Evolutionary conservation across 345 rosid species (phyloP), one percentile per base, ranked within the genome.

Genomic region (Hibiscus tridactylites): DNA sequence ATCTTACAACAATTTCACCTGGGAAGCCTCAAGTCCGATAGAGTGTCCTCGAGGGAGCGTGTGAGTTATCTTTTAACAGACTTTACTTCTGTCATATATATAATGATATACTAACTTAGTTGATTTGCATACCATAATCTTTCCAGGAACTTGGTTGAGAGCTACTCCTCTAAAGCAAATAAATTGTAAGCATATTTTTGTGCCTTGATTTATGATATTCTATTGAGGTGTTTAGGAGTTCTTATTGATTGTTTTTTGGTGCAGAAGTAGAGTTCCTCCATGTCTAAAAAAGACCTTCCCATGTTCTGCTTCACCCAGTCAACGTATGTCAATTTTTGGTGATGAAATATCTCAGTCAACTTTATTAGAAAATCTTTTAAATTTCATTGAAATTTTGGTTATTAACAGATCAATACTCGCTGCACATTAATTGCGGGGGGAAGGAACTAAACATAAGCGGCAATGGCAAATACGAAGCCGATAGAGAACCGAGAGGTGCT

Each of bases 401-500:
- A 28, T 67, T 33, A 10, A 80, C 89, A 88, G 94, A 73, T 72
- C 31, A 28, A 21, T 89, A 88, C 74, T 75, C 81, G 24, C 19
- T 89, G 79, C 80, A 83, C 80, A 89, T 93, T 65, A 91, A 93
- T 75, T 93, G 96, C 39, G 98, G 98, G 47, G 98, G 98, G 61
- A 74, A 72, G 72, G 91, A 80, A 76, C 9, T 75, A 61, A 78
- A 28, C 26, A 9, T 76, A 1, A 75, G 71, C 29, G 81, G 72
- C 46, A 76, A 39, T 9, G 74, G 59, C 75, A 79, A 71, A 49
- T 91, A 88, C 33, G 87, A 87, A 65, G 82, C 84, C 71, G 97
- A 93, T 79, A 15, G 21, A 19, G 89, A 84, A 46, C 39, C 76
- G n/a, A 85, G 84, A 81, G 97, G 98, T 42, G 91, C 97, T 77